Base-by-base conservation (phyloP, 2,329 filamentous ascomycete genomes). In the Cylindrodendrum hubeiense region DNA sequence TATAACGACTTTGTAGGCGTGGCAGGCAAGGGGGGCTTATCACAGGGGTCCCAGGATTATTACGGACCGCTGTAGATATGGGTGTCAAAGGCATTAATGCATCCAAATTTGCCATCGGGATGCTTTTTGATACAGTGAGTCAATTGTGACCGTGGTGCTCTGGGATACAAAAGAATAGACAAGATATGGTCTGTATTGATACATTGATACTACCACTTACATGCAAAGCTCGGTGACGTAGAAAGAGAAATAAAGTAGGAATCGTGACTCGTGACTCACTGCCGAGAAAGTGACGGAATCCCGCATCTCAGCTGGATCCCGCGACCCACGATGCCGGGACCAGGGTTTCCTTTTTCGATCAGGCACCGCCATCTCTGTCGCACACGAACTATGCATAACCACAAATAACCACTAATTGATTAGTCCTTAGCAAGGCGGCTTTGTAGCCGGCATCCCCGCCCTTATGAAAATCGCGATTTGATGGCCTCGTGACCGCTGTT, bases 381-480 rank as follows among this genome's bases (percentile, higher is more conserved):
- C 46, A 9, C 7, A 33, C 39, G 41, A 54, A 60, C 57, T 60
- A 34, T 54, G 24, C 39, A 47, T 46, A 52, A 60, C 57, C 39
- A n/a, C 39, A 28, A 47, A 39, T 22, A 21, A 46, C n/a, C n/a
- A 17, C 26, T 19, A 44, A 13, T n/a, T n/a, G 6, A 50, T 53
- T 30, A 21, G 50, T 15, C 49, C 30, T 15, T 5, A 15, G 13
- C 24, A 28, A 33, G 44, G 57, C 44, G 30, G 34, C 26, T 47
- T 19, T 28, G n/a, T n/a, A n/a, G 50, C n/a, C 22, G 28, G 22
- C 24, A 24, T 39, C 19, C 15, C 30, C 10, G 13, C 41, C 7
- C 41, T 28, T n/a, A 28, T 19, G n/a, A 7, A 17, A 37, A 47
- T 19, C 19, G 28, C 13, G 7, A 3, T 53, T 30, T 46, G 21